phyloP scores from a whole-genome alignment of 371 early-diverging fungal species.

The Gilbertella persicaria region DNA sequence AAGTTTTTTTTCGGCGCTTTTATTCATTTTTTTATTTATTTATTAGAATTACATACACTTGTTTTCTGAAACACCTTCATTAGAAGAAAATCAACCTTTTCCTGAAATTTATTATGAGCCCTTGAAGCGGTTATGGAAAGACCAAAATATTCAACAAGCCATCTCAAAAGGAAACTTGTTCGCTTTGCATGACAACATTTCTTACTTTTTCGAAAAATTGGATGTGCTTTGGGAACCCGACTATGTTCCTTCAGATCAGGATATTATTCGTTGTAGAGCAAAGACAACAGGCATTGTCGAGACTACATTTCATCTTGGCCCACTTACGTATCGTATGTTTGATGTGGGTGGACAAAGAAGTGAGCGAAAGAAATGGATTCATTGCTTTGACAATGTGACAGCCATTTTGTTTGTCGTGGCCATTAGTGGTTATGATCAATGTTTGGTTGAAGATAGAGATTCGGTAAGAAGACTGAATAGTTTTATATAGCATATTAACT shows the following conservation, averaged over 20 bases:
- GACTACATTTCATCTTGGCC: constrained; percentile 79
- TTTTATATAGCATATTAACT: not conserved
- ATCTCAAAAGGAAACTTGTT: constrained; percentile 69
- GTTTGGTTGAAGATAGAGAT: constrained; percentile 79
- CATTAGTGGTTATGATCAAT: constrained; percentile 94
- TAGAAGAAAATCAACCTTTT: constrained; percentile 64
- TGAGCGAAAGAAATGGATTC: constrained; percentile 95
- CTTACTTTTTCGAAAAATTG: not conserved
- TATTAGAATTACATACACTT: constrained; percentile 31
- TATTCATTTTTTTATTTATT: constrained; percentile 6
- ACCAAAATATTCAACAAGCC: constrained; percentile 70
- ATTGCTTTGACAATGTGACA: constrained; percentile 94
- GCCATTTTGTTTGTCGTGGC: constrained; percentile 92
- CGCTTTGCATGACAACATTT: constrained; percentile 37
- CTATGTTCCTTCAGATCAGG: constrained; percentile 88
- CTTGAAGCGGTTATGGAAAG: constrained; percentile 77
- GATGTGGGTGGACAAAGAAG: constrained; percentile 94
- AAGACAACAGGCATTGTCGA: constrained; percentile 90
- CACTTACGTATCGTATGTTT: constrained; percentile 85
- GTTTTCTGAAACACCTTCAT: constrained; percentile 39
- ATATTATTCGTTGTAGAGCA: constrained; percentile 78
- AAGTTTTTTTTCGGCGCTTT: not conserved
- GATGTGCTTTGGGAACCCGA: constrained; percentile 40
- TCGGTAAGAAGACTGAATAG: not conserved
- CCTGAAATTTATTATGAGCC: constrained; percentile 70